A percentile compares a stretch with the other conserved stretches of the same genome.
phyloP scores from a whole-genome alignment of 371 early-diverging fungal species.

The Mycotypha africana region DNA sequence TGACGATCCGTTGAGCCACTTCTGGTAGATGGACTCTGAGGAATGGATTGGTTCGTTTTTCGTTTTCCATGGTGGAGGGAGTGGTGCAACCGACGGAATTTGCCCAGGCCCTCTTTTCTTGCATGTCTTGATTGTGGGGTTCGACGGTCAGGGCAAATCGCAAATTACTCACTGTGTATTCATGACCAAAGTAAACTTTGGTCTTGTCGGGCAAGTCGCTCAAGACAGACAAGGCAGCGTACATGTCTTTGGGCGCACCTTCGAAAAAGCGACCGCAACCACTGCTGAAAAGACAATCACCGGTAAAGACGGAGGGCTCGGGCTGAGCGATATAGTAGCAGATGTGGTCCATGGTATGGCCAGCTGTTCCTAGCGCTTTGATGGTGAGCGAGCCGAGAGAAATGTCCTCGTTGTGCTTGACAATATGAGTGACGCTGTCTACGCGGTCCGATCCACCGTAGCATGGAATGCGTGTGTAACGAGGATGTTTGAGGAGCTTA shows the following conservation, averaged over 20 bases:
- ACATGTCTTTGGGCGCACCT: slow-evolving; percentile 83
- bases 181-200: slow-evolving; percentile 89
- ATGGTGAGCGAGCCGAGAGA: slow-evolving; percentile 56
- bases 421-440: slow-evolving; percentile 50
- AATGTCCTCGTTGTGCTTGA: slow-evolving; percentile 61
- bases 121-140: slow-evolving; percentile 32
- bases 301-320: slow-evolving; percentile 28
- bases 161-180: slow-evolving; percentile 78
- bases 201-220: slow-evolving; percentile 78
- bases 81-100: slow-evolving; percentile 52
- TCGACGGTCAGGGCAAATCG: slow-evolving; percentile 37
- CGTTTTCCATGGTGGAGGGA: slow-evolving; percentile 81
- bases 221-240: slow-evolving; percentile 59
- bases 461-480: slow-evolving; percentile 13
- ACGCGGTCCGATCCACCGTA: slow-evolving; percentile 51
- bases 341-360: slow-evolving; percentile 78
- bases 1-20: slow-evolving; percentile 5
- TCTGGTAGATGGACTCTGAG: slow-evolving; percentile 55
- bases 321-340: slow-evolving; percentile 22
- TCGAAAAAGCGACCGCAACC: slow-evolving; percentile 95
- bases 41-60: slow-evolving; percentile 82
- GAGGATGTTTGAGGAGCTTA: slow-evolving; percentile 27
- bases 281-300: slow-evolving; percentile 35
- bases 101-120: slow-evolving; percentile 54
- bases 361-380: slow-evolving; percentile 56